phyloP scores from a whole-genome alignment of 805 yeast species.

The Jamesozyma gamospora region DNA sequence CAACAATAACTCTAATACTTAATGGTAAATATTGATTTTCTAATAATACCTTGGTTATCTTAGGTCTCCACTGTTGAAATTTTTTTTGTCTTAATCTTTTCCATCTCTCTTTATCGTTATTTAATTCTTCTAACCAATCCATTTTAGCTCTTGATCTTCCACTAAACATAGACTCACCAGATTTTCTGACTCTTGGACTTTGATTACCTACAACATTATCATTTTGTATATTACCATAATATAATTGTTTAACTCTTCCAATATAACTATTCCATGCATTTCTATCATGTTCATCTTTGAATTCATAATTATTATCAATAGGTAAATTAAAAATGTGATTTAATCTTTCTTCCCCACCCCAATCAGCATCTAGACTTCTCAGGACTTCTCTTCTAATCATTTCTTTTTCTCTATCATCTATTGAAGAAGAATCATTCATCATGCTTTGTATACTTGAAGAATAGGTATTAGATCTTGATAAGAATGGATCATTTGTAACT shows the following conservation, averaged over 20 bases:
- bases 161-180: not conserved
- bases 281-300: conserved; percentile 22
- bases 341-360: conserved; percentile 67
- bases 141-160: conserved; percentile 3
- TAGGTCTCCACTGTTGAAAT: conserved; percentile 56
- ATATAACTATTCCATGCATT: conserved; percentile 25
- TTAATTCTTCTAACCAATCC: conserved; percentile 21
- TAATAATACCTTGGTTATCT: conserved; percentile 47
- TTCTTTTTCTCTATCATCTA: conserved; percentile 9
- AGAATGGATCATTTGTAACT: not conserved
- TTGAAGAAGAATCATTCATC: not conserved
- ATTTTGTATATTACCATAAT: conserved; percentile 8
- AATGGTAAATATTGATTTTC: conserved; percentile 77
- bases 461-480: not conserved
- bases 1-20: conserved; percentile 51
- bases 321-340: conserved; percentile 37
- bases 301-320: conserved; percentile 16
- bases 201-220: not conserved
- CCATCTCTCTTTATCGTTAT: conserved; percentile 23
- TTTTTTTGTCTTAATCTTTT: conserved; percentile 36
- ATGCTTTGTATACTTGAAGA: not conserved
- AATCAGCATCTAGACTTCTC: conserved; percentile 40
- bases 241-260: conserved; percentile 20
- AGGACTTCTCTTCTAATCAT: conserved; percentile 18
- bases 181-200: not conserved